Conservation (phyloP, 306 rosid genomes). For the Crataegus laevigata region DNA sequence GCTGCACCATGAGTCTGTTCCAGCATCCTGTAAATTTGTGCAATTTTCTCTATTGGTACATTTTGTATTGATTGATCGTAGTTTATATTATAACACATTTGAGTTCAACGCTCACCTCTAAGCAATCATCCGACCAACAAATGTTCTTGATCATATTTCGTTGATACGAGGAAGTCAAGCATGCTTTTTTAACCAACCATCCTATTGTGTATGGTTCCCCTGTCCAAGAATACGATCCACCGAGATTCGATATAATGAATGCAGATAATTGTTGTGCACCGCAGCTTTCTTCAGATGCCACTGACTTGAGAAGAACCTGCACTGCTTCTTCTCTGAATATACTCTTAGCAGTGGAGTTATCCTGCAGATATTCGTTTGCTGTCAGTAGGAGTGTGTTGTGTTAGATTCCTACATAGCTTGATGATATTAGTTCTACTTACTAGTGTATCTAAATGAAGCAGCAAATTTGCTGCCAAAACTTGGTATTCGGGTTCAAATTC, state of each 20-base stretch:
- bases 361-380: conserved; percentile 27
- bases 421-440: conserved; percentile 24
- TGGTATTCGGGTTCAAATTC: conserved; percentile 58
- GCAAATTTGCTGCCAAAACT: conserved; percentile 58
- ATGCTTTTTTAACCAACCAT: conserved; percentile 67
- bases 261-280: conserved; percentile 49
- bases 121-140: conserved; percentile 53
- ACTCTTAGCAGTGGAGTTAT: conserved; percentile 34
- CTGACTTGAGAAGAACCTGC: conserved; percentile 42
- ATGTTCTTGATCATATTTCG: conserved; percentile 57
- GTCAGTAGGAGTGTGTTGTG: not conserved
- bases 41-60: conserved; percentile 11
- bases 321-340: conserved; percentile 50
- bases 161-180: conserved; percentile 46
- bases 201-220: conserved; percentile 76
- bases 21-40: conserved; percentile 48
- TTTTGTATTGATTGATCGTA: not conserved
- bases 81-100: not conserved
- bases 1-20: conserved; percentile 68
- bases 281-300: conserved; percentile 51
- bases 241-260: conserved; percentile 65
- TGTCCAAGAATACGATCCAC: conserved; percentile 66
- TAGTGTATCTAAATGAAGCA: conserved; percentile 57
- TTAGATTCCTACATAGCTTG: not conserved
- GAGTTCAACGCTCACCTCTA: conserved; percentile 40